Conservation (phyloP, 768 basidiomycete species). For the Boletus barrowsii region DNA sequence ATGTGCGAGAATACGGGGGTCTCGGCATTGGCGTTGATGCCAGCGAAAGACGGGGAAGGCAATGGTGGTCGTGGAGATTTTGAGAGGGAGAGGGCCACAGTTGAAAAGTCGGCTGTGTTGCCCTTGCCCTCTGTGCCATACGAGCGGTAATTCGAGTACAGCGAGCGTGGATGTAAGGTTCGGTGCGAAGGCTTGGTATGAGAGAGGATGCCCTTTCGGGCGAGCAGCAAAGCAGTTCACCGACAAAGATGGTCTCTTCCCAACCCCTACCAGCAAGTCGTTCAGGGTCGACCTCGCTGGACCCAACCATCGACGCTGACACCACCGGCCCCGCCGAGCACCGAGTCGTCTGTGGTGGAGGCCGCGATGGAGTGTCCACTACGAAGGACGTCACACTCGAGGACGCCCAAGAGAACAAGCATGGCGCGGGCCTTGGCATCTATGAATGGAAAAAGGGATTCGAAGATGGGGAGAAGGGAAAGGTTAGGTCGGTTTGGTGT, state of each 20-base stretch:
- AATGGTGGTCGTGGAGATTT: neutral
- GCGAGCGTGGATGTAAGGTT: slow-evolving; percentile 7
- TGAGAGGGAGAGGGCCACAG: slow-evolving; percentile 20
- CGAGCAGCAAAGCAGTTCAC: slow-evolving; percentile 68
- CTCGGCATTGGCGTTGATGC: neutral
- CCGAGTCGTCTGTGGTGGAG: slow-evolving; percentile 31
- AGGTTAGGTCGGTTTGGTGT: too few relatives aligned
- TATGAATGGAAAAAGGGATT: too few relatives aligned
- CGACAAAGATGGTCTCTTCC: slow-evolving; percentile 66
- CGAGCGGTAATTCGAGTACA: slow-evolving; percentile 19
- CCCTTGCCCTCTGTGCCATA: slow-evolving; percentile 16
- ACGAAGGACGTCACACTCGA: too few relatives aligned
- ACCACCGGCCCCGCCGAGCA: slow-evolving; percentile 12
- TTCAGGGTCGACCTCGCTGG: slow-evolving; percentile 60
- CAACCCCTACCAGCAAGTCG: slow-evolving; percentile 60
- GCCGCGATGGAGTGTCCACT: slow-evolving; percentile 32
- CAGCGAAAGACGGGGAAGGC: neutral
- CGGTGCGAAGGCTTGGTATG: slow-evolving; percentile 6
- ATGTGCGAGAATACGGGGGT: slow-evolving; percentile 24
- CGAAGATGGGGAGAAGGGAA: too few relatives aligned
- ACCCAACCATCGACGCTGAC: slow-evolving; percentile 31
- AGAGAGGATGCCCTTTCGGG: slow-evolving; percentile 35
- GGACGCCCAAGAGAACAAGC: slow-evolving; percentile 72
- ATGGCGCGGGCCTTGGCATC: slow-evolving; percentile 55
- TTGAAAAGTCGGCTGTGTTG: slow-evolving; percentile 20